A percentile compares a stretch with the other conserved stretches of the same genome.
Conservation (phyloP, 1,284 basidiomycete genomes). For the Stygiomarasmius scandens region DNA sequence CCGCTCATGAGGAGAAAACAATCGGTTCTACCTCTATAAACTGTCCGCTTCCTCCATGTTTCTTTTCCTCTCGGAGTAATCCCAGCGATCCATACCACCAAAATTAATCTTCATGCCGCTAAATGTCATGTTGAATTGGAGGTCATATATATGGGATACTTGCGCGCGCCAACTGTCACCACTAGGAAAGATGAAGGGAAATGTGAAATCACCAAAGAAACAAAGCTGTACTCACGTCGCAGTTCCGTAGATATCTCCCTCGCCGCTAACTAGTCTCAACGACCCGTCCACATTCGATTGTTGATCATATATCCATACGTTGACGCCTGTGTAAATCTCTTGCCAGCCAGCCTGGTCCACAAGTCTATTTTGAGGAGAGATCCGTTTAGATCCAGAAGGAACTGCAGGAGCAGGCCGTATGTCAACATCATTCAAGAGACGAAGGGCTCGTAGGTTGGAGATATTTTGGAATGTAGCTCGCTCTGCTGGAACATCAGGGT, state of each 20-base stretch:
- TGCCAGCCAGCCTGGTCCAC: constrained; percentile 66
- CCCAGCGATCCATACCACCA: constrained; percentile 74
- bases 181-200: constrained; percentile 36
- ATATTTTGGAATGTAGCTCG: constrained; percentile 46
- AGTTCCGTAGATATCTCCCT: constrained; percentile 68
- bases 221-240: constrained; percentile 59
- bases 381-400: constrained; percentile 45
- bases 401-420: constrained; percentile 53
- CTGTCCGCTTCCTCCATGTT: constrained; percentile 55
- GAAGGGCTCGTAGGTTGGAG: constrained; percentile 67
- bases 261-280: constrained; percentile 60
- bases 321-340: constrained; percentile 71
- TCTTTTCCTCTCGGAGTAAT: constrained; percentile 59
- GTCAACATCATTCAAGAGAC: constrained; percentile 71
- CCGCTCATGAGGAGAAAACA: neutral
- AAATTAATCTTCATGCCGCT: constrained; percentile 74
- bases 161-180: constrained; percentile 80
- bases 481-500: constrained; percentile 44
- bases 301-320: constrained; percentile 74
- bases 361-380: constrained; percentile 56
- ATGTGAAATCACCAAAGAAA: neutral
- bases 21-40: neutral
- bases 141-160: constrained; percentile 67
- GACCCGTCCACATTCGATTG: constrained; percentile 66
- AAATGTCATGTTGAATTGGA: constrained; percentile 67